These are phyloP conservation scores for Odonthalia washingtoniensis DNA, from an alignment of 31 red algal genomes.

Conservation along the genomic window DNA sequence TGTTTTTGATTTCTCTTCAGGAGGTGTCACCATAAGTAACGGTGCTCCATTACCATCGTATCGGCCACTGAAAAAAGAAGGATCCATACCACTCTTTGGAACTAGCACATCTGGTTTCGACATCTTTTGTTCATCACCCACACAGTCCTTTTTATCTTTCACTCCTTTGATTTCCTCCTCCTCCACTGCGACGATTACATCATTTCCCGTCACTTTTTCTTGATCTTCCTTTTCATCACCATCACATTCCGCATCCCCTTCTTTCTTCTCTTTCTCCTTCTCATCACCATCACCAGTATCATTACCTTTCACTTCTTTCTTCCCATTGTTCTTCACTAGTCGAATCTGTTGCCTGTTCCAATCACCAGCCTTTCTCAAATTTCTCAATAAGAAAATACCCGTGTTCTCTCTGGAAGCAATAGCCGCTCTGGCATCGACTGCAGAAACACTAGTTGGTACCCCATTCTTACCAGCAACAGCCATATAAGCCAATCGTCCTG, in stretches of 20 bases:
- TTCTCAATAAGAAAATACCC: slow-evolving; percentile 62
- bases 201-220: no score
- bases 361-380: slow-evolving; percentile 59
- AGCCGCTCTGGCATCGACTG: slow-evolving; percentile 53
- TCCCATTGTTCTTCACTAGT: slow-evolving; percentile 44
- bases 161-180: no score
- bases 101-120: not conserved
- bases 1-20: not conserved
- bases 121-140: not conserved
- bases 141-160: not conserved
- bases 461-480: slow-evolving; percentile 50
- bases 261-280: not conserved
- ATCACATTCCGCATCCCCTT: no score
- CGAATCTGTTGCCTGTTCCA: slow-evolving; percentile 62
- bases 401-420: slow-evolving; percentile 63
- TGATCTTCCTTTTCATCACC: no score
- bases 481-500: slow-evolving; percentile 73
- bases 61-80: not conserved
- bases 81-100: not conserved
- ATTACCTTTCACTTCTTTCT: not conserved
- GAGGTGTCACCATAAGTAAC: not conserved
- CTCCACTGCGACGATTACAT: no score
- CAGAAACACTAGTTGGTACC: slow-evolving; percentile 28
- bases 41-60: not conserved
- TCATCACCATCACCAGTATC: not conserved